These are phyloP conservation scores for Xylaria castorea DNA, from an alignment of 495 filamentous ascomycete genomes.

Conservation along the genomic window DNA sequence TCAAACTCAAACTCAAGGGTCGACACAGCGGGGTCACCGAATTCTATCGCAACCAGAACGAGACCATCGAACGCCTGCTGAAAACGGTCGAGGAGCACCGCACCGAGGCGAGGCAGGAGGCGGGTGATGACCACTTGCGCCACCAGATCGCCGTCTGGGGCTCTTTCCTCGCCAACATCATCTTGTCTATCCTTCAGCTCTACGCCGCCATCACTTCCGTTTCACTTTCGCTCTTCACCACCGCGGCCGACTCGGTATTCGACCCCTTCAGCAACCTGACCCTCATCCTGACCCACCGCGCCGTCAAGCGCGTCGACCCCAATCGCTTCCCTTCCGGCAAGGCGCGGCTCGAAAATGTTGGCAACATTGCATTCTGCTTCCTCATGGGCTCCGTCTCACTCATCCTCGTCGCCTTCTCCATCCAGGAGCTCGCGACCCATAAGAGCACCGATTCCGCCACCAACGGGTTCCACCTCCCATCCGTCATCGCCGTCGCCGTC, in stretches of 20 bases:
- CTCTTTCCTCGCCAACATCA: slow-evolving; percentile 84
- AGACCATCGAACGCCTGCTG: slow-evolving; percentile 88
- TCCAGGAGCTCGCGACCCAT: slow-evolving; percentile 66
- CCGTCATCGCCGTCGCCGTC: slow-evolving; percentile 83
- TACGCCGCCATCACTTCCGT: slow-evolving; percentile 87
- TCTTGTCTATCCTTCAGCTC: slow-evolving; percentile 79
- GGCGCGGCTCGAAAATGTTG: slow-evolving; percentile 92
- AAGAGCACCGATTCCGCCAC: slow-evolving; percentile 49
- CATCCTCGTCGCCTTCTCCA: slow-evolving; percentile 88
- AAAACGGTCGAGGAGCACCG: slow-evolving; percentile 93
- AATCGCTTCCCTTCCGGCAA: slow-evolving; percentile 91
- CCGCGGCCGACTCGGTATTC: slow-evolving; percentile 96
- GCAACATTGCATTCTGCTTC: slow-evolving; percentile 97
- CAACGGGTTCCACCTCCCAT: slow-evolving; percentile 78
- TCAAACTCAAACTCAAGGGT: slow-evolving; percentile 41
- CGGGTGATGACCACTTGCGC: slow-evolving; percentile 79
- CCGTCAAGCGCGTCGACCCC: slow-evolving; percentile 87
- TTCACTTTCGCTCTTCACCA: slow-evolving; percentile 94
- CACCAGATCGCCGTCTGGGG: slow-evolving; percentile 89
- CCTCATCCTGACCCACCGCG: slow-evolving; percentile 85
- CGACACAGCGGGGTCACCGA: slow-evolving; percentile 68
- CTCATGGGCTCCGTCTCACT: slow-evolving; percentile 92
- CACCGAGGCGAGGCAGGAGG: slow-evolving; percentile 77
- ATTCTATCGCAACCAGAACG: slow-evolving; percentile 93
- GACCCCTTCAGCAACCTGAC: slow-evolving; percentile 92